Evolutionary conservation across 176 grass and related monocot genomes (phyloP), one percentile per base, ranked within the genome.

Genomic region (Saccharum spontaneum): DNA sequence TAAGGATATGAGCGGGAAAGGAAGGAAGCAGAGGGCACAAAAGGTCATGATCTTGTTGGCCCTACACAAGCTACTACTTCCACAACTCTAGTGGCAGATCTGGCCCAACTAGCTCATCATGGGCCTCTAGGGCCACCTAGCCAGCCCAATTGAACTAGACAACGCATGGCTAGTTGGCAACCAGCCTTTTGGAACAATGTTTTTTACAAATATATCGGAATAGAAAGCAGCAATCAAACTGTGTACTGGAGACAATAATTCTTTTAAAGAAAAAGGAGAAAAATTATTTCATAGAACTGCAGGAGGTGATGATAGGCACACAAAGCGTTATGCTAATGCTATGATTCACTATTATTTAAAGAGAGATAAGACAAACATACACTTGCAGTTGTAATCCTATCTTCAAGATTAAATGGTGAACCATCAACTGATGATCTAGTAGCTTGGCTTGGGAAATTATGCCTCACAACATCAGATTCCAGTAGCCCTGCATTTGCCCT

Each of bases 381-480:
- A 81, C 68, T 57, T 77, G 76, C 26, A 50, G 70, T 37, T 81
- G 83, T 8, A 59, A 85, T 89, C 84, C 90, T 97, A 75, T 99
- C 92, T 79, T 96, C 90, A 2, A 86, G 55, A 60, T 61, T 81
- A 79, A 70, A 88, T 62, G 77, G 39, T 43, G 68, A 76, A 5
- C 90, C 87, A 73, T 95, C 92, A 81, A 82, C 64, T 45, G 76
- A 68, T 86, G 71, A 46, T 69, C 83, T 62, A 66, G 77, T 83
- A 69, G 79, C 77, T 79, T 93, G 91, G 64, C 22, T 85, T 88
- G 76, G 84, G 90, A 89, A 94, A 87, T 82, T 91, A 67, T 23
- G 67, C 79, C 94, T 90, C 66, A 70, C 70, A 83, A 83, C 82
- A 88, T 81, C 86, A 67, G 91, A 75, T 69, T 96, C 94, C 73